phyloP scores from a whole-genome alignment of 768 basidiomycete species.

The Leccinum subtestaceum region DNA sequence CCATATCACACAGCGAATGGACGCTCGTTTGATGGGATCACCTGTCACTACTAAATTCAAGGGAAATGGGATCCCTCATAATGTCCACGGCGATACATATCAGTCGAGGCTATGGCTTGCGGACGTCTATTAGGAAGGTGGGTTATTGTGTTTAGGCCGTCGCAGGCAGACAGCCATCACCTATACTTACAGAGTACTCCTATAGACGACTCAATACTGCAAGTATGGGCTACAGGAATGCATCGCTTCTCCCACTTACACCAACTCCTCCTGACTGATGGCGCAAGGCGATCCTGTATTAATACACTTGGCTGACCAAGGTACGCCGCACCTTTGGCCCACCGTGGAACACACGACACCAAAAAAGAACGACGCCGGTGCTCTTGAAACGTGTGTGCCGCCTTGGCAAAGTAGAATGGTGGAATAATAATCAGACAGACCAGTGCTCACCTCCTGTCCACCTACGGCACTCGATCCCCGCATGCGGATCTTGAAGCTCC shows the following conservation, averaged over 20 bases:
- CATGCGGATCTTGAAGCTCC: constrained; percentile 6
- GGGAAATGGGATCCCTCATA: background rate
- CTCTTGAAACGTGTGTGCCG: constrained; percentile 7
- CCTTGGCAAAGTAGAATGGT: background rate
- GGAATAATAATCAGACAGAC: constrained; percentile 4
- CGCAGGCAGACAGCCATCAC: background rate
- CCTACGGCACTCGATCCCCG: background rate
- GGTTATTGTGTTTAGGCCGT: constrained; percentile 2
- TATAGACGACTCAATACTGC: background rate
- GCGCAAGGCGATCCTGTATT: background rate
- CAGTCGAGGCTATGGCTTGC: constrained; percentile 18
- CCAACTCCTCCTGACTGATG: background rate
- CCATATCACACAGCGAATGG: background rate
- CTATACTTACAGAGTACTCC: background rate
- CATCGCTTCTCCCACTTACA: background rate
- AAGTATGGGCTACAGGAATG: background rate
- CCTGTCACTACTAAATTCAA: constrained; percentile 2
- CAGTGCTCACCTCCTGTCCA: constrained; percentile 10
- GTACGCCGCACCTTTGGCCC: background rate
- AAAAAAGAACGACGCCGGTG: constrained; percentile 2
- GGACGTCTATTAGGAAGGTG: constrained; percentile 6
- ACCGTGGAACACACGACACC: constrained; percentile 4
- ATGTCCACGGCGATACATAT: constrained; percentile 7
- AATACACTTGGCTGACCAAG: background rate
- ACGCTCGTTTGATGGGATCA: constrained; percentile 2